Evolutionary conservation across 1,284 basidiomycete genomes (phyloP).

Genomic region (Malassezia cuniculi): DNA sequence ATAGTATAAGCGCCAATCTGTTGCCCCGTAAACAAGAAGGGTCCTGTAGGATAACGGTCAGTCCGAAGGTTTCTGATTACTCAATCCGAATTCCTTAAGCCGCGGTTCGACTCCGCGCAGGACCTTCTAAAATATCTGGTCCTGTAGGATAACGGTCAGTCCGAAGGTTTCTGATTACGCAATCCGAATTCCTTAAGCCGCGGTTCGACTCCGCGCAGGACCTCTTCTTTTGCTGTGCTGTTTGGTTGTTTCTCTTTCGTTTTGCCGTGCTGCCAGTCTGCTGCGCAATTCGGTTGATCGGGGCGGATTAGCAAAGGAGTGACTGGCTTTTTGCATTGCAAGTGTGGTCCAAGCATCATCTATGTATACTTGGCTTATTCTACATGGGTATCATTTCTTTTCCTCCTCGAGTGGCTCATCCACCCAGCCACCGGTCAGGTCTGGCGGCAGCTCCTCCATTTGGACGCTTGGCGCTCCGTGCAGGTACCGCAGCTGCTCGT

Average conservation of each 20-base stretch:
- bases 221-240: conserved; percentile 4
- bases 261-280: no score
- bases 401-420: conserved; percentile 51
- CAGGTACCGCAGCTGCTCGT: conserved; percentile 82
- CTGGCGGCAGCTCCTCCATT: conserved; percentile 91
- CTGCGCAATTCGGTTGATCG: no score
- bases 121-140: conserved; percentile 12
- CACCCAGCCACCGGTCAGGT: conserved; percentile 64
- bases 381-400: no score
- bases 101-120: conserved; percentile 19
- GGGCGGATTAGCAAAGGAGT: no score
- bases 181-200: conserved; percentile 15
- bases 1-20: neutral
- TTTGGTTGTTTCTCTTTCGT: no score
- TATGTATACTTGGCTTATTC: no score
- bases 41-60: conserved; percentile 20
- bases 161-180: conserved; percentile 16
- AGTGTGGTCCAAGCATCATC: no score
- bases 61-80: conserved; percentile 18
- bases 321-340: no score
- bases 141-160: conserved; percentile 20
- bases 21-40: conserved; percentile 1
- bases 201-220: conserved; percentile 20
- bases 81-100: conserved; percentile 14
- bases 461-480: conserved; percentile 89